Conservation (phyloP, 305 asterid species). For the Salvia sclarea region DNA sequence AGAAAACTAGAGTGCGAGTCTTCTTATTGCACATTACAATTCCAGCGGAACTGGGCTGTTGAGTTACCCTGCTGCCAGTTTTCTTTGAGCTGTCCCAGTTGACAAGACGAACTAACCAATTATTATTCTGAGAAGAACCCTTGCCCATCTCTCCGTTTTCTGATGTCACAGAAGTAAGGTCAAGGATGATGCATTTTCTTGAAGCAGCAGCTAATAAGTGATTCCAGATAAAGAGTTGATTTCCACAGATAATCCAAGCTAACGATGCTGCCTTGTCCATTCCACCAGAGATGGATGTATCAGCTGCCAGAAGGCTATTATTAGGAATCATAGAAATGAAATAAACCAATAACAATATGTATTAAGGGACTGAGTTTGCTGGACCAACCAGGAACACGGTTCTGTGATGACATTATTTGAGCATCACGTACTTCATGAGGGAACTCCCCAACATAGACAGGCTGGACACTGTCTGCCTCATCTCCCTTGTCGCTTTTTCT, state of each 20-base stretch:
- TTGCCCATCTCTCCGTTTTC: constrained; percentile 47
- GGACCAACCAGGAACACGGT: constrained; percentile 65
- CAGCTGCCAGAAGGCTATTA: constrained; percentile 50
- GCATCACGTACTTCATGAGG: constrained; percentile 86
- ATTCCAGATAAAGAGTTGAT: constrained; percentile 77
- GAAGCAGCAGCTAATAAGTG: constrained; percentile 62
- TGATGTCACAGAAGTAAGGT: constrained; percentile 51
- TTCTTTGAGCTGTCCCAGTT: constrained; percentile 60
- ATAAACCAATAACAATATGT: constrained; percentile 19
- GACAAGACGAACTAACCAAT: constrained; percentile 71
- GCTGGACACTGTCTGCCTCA: constrained; percentile 53
- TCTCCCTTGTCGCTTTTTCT: constrained; percentile 63
- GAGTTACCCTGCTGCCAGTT: constrained; percentile 38
- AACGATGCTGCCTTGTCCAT: constrained; percentile 77
- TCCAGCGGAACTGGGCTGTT: constrained; percentile 64
- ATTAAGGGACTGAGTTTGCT: constrained; percentile 14
- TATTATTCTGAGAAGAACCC: constrained; percentile 43
- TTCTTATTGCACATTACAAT: constrained; percentile 64
- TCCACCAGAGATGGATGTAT: constrained; percentile 70
- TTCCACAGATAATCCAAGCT: constrained; percentile 77
- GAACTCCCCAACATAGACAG: constrained; percentile 85
- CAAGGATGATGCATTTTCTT: constrained; percentile 60
- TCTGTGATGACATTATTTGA: constrained; percentile 51
- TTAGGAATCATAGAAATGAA: constrained; percentile 24
- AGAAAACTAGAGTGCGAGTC: constrained; percentile 56